phyloP scores from a whole-genome alignment of 208 protist genomes.

The Tritrichomonas musculus region DNA sequence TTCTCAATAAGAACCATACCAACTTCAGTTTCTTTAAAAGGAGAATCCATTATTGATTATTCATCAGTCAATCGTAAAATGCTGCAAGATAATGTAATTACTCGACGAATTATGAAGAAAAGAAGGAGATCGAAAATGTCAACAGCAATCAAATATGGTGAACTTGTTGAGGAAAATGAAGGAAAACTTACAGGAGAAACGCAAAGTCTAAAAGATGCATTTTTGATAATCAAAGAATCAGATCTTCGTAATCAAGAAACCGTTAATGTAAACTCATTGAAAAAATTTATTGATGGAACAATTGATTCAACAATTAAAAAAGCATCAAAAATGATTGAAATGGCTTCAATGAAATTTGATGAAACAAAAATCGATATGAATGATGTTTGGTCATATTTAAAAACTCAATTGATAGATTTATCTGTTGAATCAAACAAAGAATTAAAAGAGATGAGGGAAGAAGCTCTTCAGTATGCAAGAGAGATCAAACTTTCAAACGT shows the following conservation, averaged over 20 bases:
- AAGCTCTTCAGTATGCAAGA: not conserved
- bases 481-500: not conserved
- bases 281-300: not conserved
- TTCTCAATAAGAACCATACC: not conserved
- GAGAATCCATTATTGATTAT: not conserved
- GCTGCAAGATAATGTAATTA: not conserved
- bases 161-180: not conserved
- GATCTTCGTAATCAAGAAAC: not conserved
- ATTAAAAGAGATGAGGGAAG: not conserved
- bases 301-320: not conserved
- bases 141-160: not conserved
- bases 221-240: not conserved
- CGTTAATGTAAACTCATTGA: not conserved
- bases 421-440: not conserved
- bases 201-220: not conserved
- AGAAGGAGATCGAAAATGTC: not conserved
- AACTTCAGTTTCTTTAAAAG: not conserved
- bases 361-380: not conserved
- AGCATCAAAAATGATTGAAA: not conserved
- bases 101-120: not conserved
- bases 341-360: not conserved
- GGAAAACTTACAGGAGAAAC: not conserved
- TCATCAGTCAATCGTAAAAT: not conserved
- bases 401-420: not conserved
- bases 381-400: not conserved